Percentiles rank a stretch among this genome's conserved stretches.
Conservation (phyloP, 2,329 filamentous ascomycete species). For the Colletotrichum kahawae region DNA sequence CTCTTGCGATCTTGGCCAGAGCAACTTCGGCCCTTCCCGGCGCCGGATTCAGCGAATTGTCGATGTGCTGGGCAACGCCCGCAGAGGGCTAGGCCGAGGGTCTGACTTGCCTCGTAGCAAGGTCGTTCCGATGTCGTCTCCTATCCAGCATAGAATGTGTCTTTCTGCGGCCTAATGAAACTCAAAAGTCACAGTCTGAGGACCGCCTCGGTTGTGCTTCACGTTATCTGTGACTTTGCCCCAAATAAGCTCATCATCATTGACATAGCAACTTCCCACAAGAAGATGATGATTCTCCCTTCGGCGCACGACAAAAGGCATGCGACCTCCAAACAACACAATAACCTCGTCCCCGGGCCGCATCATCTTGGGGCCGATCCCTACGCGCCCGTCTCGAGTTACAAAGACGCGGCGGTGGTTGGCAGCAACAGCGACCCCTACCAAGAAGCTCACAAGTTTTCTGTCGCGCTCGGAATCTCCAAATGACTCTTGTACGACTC, state of each 20-base stretch:
- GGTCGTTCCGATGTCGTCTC: not conserved
- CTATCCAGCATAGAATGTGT: not conserved
- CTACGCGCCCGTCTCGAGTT: slow-evolving; percentile 15
- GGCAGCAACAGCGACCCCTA: not conserved
- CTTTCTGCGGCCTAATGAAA: not conserved
- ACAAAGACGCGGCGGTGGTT: slow-evolving; percentile 5
- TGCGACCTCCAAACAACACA: slow-evolving; percentile 19
- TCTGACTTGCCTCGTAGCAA: not conserved
- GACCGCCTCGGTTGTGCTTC: not conserved
- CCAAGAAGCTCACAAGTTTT: not conserved
- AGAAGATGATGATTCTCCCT: slow-evolving; percentile 7
- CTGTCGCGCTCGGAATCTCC: not conserved
- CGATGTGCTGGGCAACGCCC: not conserved
- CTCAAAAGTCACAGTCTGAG: slow-evolving; percentile 1
- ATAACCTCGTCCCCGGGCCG: slow-evolving; percentile 16
- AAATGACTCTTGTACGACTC: not conserved
- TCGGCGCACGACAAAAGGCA: slow-evolving; percentile 19
- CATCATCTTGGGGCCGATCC: slow-evolving; percentile 19
- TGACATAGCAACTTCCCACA: slow-evolving; percentile 17
- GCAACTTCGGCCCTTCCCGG: not conserved
- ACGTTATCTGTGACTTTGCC: slow-evolving; percentile 14
- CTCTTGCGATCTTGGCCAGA: not conserved
- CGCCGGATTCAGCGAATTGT: not conserved
- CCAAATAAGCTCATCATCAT: slow-evolving; percentile 23
- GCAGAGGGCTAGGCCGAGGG: not conserved